Evolutionary conservation across 2,329 filamentous ascomycete species (phyloP), one percentile per base, ranked within the genome.

Genomic region (Arthrobotrys musiformis): DNA sequence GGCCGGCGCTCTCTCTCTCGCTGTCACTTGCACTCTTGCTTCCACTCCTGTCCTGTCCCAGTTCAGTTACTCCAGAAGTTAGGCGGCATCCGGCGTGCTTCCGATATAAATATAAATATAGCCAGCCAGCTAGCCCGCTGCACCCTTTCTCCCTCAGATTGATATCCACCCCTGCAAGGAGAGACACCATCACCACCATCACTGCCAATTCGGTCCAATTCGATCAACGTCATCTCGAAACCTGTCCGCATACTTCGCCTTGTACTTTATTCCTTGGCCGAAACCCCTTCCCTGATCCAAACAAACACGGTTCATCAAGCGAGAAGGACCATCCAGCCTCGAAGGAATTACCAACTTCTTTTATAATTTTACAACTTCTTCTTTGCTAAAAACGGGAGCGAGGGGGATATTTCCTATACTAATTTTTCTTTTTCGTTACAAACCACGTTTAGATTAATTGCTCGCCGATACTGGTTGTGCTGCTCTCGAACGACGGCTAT

Each of bases 101-200:
- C 68, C 68, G 60, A 72, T 40, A 72, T 40, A 64, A n/a, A 35
- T 33, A 62, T 19, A 30, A 44, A 58, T 48, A 64, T n/a, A n/a
- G n/a, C n/a, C n/a, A n/a, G n/a, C n/a, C n/a, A n/a, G n/a, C n/a
- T n/a, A n/a, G n/a, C n/a, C n/a, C 33, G 24, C 9, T 28, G 24
- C 46, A 46, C 46, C n/a, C n/a, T n/a, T n/a, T 48, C 50, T 56
- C 66, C 48, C 63, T 60, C 30, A 60, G 28, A 72, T n/a, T n/a
- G n/a, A n/a, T n/a, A n/a, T n/a, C 35, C 37, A 35, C 50, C 54
- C 28, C 54, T 58, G 54, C 19, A 22, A 58, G 54, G 54, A 40
- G 54, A 58, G 17, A 40, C 33, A 37, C 24, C 52, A 24, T 37
- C 52, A 58, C 17, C 30, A 58, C 30, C 52, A 58, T 17, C 30